phyloP scores from a whole-genome alignment of 1,284 basidiomycete genomes.

The Apiotrichum porosum region DNA sequence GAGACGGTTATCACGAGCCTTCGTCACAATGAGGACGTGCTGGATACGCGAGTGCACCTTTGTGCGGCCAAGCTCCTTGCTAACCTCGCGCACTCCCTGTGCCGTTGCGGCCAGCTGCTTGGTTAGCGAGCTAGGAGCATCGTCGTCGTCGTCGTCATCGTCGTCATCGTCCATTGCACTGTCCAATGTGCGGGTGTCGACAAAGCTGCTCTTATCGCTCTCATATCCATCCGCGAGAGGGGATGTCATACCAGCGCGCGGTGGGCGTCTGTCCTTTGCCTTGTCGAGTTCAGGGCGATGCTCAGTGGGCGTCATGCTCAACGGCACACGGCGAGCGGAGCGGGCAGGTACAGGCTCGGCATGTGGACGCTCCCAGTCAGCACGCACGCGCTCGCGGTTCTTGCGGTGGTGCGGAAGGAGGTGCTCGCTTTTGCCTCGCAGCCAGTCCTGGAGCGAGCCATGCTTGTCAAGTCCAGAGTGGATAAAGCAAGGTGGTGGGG shows the following conservation, averaged over 20 bases:
- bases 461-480: conserved; percentile 49
- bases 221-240: background rate
- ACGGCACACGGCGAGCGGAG: no score
- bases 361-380: no score
- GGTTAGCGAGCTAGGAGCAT: conserved; percentile 69
- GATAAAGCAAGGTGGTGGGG: conserved; percentile 45
- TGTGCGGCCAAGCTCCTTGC: conserved; percentile 96
- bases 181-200: no score
- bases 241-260: background rate
- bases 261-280: background rate
- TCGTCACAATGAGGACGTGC: conserved; percentile 92
- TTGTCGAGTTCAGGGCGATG: no score
- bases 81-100: conserved; percentile 95
- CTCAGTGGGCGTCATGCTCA: no score
- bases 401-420: conserved; percentile 4
- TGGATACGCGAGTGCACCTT: conserved; percentile 88
- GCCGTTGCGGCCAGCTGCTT: conserved; percentile 94
- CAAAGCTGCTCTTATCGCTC: background rate
- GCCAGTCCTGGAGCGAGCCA: conserved; percentile 45
- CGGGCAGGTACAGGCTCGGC: no score
- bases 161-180: conserved; percentile 9
- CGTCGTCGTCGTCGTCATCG: conserved; percentile 46
- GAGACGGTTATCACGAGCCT: conserved; percentile 93
- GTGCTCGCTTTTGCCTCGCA: conserved; percentile 24
- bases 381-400: background rate